Percentiles rank a stretch among this genome's conserved stretches.
Conservation (phyloP, 306 rosid species). For the Vigna unguiculata region DNA sequence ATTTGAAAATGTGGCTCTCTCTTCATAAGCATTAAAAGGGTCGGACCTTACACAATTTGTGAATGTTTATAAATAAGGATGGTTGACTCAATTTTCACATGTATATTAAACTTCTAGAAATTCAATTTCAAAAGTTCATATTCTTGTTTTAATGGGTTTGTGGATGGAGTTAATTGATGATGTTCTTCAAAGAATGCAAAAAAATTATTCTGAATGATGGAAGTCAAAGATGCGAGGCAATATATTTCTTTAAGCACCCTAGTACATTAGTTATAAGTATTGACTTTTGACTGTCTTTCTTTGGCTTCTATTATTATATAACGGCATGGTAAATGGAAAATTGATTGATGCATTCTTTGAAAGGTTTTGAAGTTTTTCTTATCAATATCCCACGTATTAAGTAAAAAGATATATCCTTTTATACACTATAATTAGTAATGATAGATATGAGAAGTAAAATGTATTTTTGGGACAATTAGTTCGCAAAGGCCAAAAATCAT, state of each 20-base stretch:
- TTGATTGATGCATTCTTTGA: conserved; percentile 19
- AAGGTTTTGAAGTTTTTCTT: conserved; percentile 28
- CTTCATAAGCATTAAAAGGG: background rate
- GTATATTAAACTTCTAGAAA: background rate
- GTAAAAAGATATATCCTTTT: background rate
- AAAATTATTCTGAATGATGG: background rate
- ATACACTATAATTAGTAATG: background rate
- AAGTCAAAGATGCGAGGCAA: background rate
- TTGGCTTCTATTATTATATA: conserved; percentile 6
- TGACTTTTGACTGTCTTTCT: conserved; percentile 13
- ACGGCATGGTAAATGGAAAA: background rate
- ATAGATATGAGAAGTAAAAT: background rate
- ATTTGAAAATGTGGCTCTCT: background rate
- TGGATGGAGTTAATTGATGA: conserved; percentile 18
- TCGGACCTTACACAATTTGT: background rate
- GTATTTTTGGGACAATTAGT: background rate
- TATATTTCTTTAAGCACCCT: background rate
- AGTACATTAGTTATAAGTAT: background rate
- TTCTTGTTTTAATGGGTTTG: conserved; percentile 25
- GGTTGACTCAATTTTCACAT: background rate
- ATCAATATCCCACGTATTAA: conserved; percentile 1
- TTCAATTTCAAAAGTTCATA: background rate
- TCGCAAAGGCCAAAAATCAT: background rate
- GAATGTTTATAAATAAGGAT: background rate
- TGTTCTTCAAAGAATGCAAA: background rate